Evolutionary conservation across 495 filamentous ascomycete genomes (phyloP).

Genomic region (Penicillium robsamsonii): DNA sequence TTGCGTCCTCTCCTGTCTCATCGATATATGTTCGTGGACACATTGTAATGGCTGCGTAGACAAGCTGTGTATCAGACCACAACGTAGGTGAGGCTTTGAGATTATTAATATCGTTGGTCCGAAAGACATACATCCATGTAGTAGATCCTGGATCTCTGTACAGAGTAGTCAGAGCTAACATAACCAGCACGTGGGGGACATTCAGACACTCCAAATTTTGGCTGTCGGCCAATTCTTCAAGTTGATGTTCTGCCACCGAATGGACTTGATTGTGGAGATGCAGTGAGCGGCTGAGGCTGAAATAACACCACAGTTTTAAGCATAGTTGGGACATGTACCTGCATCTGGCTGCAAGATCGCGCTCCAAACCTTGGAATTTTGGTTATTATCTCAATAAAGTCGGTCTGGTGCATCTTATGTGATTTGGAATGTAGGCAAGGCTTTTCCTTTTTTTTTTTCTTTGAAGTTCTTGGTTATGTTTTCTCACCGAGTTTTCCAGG

Average conservation of each 20-base stretch:
- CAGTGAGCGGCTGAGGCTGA: constrained; percentile 21
- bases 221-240: constrained; percentile 2
- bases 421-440: constrained; percentile 1
- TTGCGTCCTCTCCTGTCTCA: neutral
- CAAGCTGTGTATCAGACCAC: neutral
- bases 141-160: neutral
- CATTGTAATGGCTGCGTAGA: neutral
- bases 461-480: neutral
- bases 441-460: neutral
- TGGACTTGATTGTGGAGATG: constrained; percentile 6
- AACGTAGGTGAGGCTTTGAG: neutral
- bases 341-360: constrained; percentile 17
- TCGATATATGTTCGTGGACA: neutral
- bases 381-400: constrained; percentile 14
- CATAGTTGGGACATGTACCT: constrained; percentile 21
- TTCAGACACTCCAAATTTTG: neutral
- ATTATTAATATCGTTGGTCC: too few species aligned
- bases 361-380: constrained; percentile 4
- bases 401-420: constrained; percentile 14
- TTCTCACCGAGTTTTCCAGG: constrained; percentile 3
- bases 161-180: neutral
- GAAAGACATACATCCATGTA: neutral
- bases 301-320: constrained; percentile 6
- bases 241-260: constrained; percentile 18
- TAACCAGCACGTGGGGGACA: neutral